Percentiles rank a stretch among this genome's conserved stretches.
Evolutionary conservation across 257 asterid species (phyloP).

Genomic region (Solanum stenotomum): DNA sequence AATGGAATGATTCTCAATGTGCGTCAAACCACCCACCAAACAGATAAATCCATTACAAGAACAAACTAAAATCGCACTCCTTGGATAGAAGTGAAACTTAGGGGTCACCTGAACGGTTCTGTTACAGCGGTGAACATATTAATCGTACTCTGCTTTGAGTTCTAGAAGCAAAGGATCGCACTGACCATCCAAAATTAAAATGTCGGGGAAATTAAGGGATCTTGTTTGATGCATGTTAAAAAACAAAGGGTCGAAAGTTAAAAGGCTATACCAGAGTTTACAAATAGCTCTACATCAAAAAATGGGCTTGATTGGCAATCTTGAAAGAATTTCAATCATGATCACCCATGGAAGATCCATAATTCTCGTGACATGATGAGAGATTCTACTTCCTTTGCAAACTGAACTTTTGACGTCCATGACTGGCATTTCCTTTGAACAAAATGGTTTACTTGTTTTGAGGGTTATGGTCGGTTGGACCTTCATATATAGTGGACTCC

Average conservation of each 20-base stretch:
- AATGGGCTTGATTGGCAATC: too few species aligned
- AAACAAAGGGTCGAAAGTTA: neutral
- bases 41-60: neutral
- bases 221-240: neutral
- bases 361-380: too few species aligned
- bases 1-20: neutral
- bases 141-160: neutral
- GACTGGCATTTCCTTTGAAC: too few species aligned
- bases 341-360: too few species aligned
- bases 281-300: neutral
- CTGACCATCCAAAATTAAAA: neutral
- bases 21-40: neutral
- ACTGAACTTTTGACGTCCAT: too few species aligned
- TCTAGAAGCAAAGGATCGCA: neutral
- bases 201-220: neutral
- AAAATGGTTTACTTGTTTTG: too few species aligned
- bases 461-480: too few species aligned
- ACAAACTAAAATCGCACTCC: neutral
- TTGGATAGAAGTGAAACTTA: neutral
- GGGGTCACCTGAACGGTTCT: neutral
- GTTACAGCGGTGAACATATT: neutral
- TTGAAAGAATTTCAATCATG: too few species aligned
- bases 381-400: too few species aligned
- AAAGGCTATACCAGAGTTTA: neutral
- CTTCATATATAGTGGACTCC: too few species aligned